These are phyloP conservation scores for Hypoxylon rubiginosum DNA, from an alignment of 2,329 filamentous ascomycete species.

Conservation along the genomic window DNA sequence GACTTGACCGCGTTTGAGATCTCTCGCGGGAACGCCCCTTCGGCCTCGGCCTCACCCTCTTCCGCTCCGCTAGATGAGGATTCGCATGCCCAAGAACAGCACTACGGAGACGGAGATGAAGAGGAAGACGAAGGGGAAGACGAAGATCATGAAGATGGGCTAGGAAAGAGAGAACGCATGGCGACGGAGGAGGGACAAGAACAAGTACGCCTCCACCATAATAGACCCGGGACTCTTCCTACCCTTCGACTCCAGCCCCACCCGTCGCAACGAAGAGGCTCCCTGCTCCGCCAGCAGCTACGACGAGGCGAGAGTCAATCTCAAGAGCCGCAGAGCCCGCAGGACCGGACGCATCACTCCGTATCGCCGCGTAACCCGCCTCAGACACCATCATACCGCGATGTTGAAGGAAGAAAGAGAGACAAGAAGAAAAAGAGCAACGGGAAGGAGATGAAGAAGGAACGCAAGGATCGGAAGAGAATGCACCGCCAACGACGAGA, in stretches of 20 bases:
- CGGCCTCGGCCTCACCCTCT: not conserved
- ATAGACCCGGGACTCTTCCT: not conserved
- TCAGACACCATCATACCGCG: not conserved
- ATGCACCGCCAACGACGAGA: not conserved
- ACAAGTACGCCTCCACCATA: not conserved
- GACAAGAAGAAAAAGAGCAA: not conserved
- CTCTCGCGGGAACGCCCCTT: not conserved
- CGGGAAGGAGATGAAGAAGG: not conserved
- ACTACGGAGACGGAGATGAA: not conserved
- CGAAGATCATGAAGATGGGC: not conserved
- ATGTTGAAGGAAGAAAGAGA: not conserved
- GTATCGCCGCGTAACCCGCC: not conserved
- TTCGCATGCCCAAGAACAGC: not conserved
- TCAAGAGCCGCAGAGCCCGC: not conserved
- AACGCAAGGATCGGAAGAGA: not conserved
- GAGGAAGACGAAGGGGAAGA: too few species aligned
- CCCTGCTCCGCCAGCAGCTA: not conserved
- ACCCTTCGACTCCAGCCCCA: not conserved
- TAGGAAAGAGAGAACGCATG: not conserved
- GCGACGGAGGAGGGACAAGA: not conserved
- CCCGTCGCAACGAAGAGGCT: not conserved
- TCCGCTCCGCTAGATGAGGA: not conserved
- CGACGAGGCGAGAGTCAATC: not conserved
- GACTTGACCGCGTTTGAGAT: slow-evolving; percentile 8
- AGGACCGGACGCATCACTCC: not conserved